phyloP scores from a whole-genome alignment of 257 asterid genomes.

The Rehmannia glutinosa region DNA sequence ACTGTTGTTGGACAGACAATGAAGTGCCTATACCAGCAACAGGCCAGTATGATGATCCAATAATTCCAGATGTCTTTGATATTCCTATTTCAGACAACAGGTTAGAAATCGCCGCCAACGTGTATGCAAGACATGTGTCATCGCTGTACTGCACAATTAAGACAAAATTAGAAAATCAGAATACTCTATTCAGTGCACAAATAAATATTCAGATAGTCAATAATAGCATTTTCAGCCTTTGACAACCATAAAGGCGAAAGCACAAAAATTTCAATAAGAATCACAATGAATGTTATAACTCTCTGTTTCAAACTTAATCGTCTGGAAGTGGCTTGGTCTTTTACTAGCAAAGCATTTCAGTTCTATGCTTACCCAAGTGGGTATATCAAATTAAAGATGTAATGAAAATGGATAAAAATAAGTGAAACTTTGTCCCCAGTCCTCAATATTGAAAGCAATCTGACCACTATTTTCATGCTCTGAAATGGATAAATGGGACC shows the following conservation, averaged over 20 bases:
- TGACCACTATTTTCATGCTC: too few species aligned
- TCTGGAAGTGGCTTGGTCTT: not conserved
- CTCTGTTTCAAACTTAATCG: not conserved
- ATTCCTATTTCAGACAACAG: conserved; percentile 78
- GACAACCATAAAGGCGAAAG: not conserved
- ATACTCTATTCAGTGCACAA: conserved; percentile 3
- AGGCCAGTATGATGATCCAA: conserved; percentile 76
- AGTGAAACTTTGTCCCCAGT: too few species aligned
- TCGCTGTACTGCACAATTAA: conserved; percentile 69
- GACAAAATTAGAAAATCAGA: conserved; percentile 13
- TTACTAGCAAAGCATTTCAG: not conserved
- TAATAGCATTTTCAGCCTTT: not conserved
- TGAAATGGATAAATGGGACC: too few species aligned
- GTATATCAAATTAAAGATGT: not conserved
- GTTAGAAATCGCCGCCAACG: conserved; percentile 78
- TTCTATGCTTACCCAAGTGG: not conserved
- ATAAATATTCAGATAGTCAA: conserved; percentile 1
- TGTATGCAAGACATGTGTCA: conserved; percentile 90
- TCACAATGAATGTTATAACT: not conserved
- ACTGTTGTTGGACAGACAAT: conserved; percentile 81
- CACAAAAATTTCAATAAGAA: not conserved
- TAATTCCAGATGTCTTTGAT: conserved; percentile 67
- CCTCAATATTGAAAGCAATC: too few species aligned
- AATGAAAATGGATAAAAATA: too few species aligned
- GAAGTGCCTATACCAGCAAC: conserved; percentile 69